A percentile compares a stretch with the other conserved stretches of the same genome.
Conservation (phyloP, 202 grass and related monocot species). For the Bolboschoenoplectus hybrid region DNA sequence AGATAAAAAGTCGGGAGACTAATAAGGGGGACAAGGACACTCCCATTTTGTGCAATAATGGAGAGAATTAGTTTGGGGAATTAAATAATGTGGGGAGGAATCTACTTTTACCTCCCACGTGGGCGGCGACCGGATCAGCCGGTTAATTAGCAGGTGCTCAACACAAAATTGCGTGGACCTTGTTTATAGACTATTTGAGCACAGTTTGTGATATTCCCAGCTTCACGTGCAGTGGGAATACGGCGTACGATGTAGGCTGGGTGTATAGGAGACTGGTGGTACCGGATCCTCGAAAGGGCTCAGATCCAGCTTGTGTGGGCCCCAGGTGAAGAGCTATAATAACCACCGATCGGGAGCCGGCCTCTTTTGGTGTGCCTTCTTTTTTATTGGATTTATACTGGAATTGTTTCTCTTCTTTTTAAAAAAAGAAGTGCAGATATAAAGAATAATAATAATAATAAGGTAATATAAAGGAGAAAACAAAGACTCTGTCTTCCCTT, state of each 20-base stretch:
- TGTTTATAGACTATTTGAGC: background rate
- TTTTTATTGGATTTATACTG: background rate
- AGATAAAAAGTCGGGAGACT: background rate
- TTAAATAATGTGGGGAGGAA: constrained; percentile 20
- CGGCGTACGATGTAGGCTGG: background rate
- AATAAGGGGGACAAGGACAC: background rate
- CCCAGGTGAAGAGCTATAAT: constrained; percentile 27
- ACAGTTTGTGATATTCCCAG: background rate
- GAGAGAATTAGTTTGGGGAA: background rate
- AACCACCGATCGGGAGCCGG: constrained; percentile 22
- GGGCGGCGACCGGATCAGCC: constrained; percentile 36
- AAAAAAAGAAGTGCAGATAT: background rate
- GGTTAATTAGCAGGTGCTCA: constrained; percentile 41
- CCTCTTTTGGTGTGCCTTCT: constrained; percentile 38
- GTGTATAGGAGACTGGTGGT: background rate
- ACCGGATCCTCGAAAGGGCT: constrained; percentile 1
- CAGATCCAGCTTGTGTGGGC: constrained; percentile 40
- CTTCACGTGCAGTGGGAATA: background rate
- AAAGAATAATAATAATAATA: background rate
- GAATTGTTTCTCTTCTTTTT: background rate
- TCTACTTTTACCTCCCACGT: constrained; percentile 39
- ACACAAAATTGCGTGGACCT: background rate
- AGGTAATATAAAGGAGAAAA: constrained; percentile 18
- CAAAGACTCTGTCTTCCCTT: constrained; percentile 16
- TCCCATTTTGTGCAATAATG: background rate